Percentiles rank a stretch among this genome's conserved stretches.
Conservation (phyloP, 2,329 filamentous ascomycete genomes). For the Trichoderma sp. region DNA sequence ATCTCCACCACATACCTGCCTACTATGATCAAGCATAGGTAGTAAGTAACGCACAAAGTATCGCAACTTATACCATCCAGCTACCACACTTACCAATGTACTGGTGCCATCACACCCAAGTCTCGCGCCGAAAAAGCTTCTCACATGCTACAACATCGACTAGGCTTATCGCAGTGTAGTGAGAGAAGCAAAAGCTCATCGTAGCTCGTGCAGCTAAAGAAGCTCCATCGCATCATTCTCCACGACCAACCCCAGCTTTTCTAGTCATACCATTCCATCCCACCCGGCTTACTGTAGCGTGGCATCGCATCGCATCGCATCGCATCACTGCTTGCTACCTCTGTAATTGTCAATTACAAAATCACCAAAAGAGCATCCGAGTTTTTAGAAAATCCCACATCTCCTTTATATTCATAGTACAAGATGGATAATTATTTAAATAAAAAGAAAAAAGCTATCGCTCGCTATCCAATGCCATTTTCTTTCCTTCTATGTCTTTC, state of each 20-base stretch:
- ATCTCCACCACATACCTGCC: neutral
- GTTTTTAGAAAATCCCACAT: neutral
- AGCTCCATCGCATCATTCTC: neutral
- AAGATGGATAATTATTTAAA: neutral
- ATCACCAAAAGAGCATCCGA: neutral
- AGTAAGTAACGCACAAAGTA: too few relatives aligned
- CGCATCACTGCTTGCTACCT: neutral
- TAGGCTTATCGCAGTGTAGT: neutral
- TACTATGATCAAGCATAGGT: too few relatives aligned
- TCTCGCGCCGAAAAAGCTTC: neutral
- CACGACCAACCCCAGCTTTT: neutral
- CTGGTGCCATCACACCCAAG: neutral
- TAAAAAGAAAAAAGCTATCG: conserved; percentile 6
- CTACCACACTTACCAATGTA: neutral
- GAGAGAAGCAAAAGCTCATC: neutral
- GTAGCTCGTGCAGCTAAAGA: neutral
- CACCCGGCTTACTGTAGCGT: neutral
- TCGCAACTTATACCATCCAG: neutral
- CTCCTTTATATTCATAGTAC: neutral
- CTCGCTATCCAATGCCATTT: conserved; percentile 22
- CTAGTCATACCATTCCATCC: neutral
- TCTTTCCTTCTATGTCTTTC: neutral
- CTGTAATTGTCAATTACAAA: neutral
- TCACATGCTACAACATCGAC: neutral
- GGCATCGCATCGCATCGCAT: neutral